phyloP scores from a whole-genome alignment of 2,329 filamentous ascomycete genomes.

The Cladophialophora exuberans region DNA sequence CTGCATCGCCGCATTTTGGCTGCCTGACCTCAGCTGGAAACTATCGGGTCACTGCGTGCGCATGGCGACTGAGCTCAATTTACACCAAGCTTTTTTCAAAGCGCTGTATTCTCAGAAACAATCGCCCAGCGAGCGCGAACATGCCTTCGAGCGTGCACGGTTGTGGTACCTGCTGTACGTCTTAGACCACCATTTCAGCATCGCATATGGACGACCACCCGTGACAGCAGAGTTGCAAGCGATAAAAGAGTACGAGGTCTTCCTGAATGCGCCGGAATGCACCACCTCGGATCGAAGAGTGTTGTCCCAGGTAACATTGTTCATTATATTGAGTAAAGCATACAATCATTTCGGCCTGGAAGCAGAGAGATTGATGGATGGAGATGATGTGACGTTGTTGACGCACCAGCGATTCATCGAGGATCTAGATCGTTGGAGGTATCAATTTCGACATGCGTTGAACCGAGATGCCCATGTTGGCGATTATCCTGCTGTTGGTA shows the following conservation, averaged over 20 bases:
- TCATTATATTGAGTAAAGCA: constrained; percentile 61
- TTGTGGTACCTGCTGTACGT: constrained; percentile 68
- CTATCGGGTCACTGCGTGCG: constrained; percentile 62
- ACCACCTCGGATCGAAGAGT: constrained; percentile 60
- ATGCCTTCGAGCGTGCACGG: constrained; percentile 55
- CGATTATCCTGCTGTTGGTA: constrained; percentile 33
- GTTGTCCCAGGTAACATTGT: constrained; percentile 60
- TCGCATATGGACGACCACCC: constrained; percentile 62
- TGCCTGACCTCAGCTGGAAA: constrained; percentile 66
- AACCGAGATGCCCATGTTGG: constrained; percentile 30
- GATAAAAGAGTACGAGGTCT: constrained; percentile 61
- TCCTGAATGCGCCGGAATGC: constrained; percentile 56
- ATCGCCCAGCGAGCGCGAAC: constrained; percentile 23
- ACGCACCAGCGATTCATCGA: constrained; percentile 53
- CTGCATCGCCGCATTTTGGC: constrained; percentile 65
- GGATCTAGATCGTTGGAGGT: constrained; percentile 57
- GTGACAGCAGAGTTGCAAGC: constrained; percentile 62
- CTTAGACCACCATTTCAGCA: constrained; percentile 68
- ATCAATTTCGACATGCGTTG: constrained; percentile 46
- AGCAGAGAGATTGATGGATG: constrained; percentile 35
- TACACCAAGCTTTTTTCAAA: constrained; percentile 58
- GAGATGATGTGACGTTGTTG: constrained; percentile 38
- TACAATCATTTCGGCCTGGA: constrained; percentile 62
- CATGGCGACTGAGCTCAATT: constrained; percentile 61
- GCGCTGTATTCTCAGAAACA: constrained; percentile 55